Conservation (phyloP, 257 asterid species). For the Galeopsis tetrahit region DNA sequence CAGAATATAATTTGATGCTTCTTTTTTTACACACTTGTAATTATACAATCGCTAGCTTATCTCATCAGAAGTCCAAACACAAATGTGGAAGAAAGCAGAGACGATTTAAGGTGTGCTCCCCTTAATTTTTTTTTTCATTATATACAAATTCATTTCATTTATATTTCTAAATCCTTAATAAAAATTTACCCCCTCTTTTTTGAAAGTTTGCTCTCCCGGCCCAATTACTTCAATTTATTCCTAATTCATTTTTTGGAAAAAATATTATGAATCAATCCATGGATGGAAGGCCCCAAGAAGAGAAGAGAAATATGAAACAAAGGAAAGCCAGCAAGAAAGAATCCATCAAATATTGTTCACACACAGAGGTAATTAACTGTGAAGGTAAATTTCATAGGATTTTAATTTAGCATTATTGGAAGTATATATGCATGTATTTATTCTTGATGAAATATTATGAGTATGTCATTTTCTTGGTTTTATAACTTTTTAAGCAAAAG, state of each 20-base stretch:
- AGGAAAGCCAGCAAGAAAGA: not conserved
- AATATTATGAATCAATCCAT: not conserved
- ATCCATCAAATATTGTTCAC: no score
- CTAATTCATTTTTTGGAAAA: not conserved
- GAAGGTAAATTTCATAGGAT: not conserved
- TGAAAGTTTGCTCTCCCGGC: not conserved
- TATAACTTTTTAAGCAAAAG: no score
- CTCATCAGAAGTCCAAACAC: not conserved
- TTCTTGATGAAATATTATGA: no score
- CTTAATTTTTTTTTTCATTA: not conserved
- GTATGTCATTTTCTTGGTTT: no score
- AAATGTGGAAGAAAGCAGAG: not conserved
- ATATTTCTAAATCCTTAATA: not conserved
- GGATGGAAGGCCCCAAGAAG: not conserved
- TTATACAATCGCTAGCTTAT: no score
- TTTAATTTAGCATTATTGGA: not conserved
- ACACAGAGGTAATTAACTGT: no score
- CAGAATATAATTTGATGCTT: not conserved
- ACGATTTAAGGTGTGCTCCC: not conserved
- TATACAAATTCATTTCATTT: not conserved
- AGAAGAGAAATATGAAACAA: not conserved
- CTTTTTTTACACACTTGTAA: not conserved
- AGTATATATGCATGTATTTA: not conserved
- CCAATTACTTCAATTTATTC: not conserved
- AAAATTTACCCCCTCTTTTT: no score